A percentile compares a stretch with the other conserved stretches of the same genome.
Evolutionary conservation across 257 asterid genomes (phyloP).

Genomic region (Osmanthus fragrans): DNA sequence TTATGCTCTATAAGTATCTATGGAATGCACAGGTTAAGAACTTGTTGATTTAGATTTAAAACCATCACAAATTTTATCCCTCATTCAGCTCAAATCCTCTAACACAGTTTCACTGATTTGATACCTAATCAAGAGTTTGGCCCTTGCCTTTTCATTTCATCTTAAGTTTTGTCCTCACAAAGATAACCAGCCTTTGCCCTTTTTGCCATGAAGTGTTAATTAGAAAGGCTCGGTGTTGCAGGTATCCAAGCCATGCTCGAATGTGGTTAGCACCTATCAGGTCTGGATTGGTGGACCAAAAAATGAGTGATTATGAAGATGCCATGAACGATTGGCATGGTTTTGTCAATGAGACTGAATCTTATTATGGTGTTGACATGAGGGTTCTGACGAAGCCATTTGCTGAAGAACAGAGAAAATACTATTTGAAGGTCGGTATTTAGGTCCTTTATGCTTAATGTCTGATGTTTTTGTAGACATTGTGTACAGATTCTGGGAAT

Average conservation of each 20-base stretch:
- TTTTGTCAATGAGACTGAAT: conserved; percentile 67
- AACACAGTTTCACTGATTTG: not conserved
- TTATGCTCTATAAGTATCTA: not conserved
- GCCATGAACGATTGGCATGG: conserved; percentile 72
- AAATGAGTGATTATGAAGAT: conserved; percentile 60
- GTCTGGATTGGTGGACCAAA: conserved; percentile 71
- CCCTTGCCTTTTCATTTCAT: not conserved
- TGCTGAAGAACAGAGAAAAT: conserved; percentile 70
- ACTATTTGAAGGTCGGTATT: conserved; percentile 74
- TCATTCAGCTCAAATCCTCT: not conserved
- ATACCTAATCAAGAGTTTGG: not conserved
- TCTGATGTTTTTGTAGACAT: not conserved
- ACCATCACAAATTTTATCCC: not conserved
- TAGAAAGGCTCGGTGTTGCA: conserved; percentile 32
- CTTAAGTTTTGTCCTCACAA: not conserved
- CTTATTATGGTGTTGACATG: conserved; percentile 89
- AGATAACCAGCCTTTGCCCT: not conserved
- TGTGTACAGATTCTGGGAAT: not conserved
- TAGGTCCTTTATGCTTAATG: conserved; percentile 1
- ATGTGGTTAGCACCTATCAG: conserved; percentile 93
- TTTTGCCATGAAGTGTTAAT: not conserved
- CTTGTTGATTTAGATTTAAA: not conserved
- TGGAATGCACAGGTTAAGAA: not conserved
- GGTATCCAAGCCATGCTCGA: conserved; percentile 99
- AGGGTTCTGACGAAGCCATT: conserved; percentile 70